Base-by-base conservation (phyloP, 352 stramenopile species). In the Lagenidium giganteum region DNA sequence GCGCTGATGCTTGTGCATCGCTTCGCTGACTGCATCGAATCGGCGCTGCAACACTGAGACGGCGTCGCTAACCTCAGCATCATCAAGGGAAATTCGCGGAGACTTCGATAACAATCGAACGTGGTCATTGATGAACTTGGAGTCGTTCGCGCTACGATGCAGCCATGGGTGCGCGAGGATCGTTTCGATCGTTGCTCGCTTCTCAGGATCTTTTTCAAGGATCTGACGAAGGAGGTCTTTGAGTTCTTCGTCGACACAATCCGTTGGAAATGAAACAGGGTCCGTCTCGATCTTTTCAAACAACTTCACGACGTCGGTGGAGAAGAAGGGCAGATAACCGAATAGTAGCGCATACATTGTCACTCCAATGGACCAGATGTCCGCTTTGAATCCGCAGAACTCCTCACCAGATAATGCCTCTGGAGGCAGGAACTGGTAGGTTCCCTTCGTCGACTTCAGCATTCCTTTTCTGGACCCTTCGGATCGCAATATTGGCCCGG, bases 291-390 rank as follows among this genome's bases (percentile, higher is more conserved):
- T 96, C 36, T 95, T 92, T 18, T 95, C 85, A 60, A 97, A 97
- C 7, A 97, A 57, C 27, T 76, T 57, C 6, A 76, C 61, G 8
- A 93, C 83, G 51, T 96, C 90, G 17, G 45, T 65, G 20, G 94
- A 84, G 54, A 92, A 91, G 54, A 94, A 97, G 0, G 90, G 90
- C 31, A 97, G 54, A 22, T 67, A 78, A 3, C 89, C 87, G 24
- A 87, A 89, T 7, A 96, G 62, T 8, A 97, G 55, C 5, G 86
- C 87, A 45, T 95, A 97, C 33, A 97, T 64, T 5, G 95, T 94
- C 20, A 97, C 83, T 8, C 90, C 90, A 27, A 96, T 87, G 18
- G 79, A 80, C 88, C 90, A 97, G 27, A 96, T 78, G 47, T 97
- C 88, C 2, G 83, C 87, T 29, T 90, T 83, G 41, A 81, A 92